These are phyloP conservation scores for Fusarium metavorans DNA, from an alignment of 2,329 filamentous ascomycete genomes.

Conservation along the genomic window DNA sequence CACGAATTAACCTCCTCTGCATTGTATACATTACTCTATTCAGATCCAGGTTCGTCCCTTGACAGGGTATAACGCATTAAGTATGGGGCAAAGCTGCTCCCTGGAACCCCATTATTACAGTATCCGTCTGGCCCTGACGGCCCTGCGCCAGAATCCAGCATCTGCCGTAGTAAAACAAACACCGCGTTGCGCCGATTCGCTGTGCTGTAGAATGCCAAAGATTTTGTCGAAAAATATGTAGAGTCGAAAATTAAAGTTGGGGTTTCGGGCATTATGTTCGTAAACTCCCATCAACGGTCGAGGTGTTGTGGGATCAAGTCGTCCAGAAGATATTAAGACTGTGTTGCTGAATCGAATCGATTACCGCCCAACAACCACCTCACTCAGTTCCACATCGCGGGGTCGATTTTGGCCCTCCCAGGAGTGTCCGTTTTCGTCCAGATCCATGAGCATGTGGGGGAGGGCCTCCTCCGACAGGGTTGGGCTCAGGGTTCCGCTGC, in stretches of 20 bases:
- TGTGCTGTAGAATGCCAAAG: slow-evolving; percentile 57
- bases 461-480: slow-evolving; percentile 59
- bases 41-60: slow-evolving; percentile 42
- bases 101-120: slow-evolving; percentile 44
- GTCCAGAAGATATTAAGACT: slow-evolving; percentile 9
- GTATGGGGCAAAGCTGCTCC: slow-evolving; percentile 25
- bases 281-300: slow-evolving; percentile 33
- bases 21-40: slow-evolving; percentile 58
- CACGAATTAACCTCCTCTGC: slow-evolving; percentile 52
- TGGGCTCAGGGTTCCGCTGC: slow-evolving; percentile 63
- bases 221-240: slow-evolving; percentile 47
- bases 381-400: slow-evolving; percentile 59
- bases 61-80: slow-evolving; percentile 49
- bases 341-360: slow-evolving; percentile 10
- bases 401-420: slow-evolving; percentile 45
- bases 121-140: slow-evolving; percentile 43
- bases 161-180: slow-evolving; percentile 47
- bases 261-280: slow-evolving; percentile 46
- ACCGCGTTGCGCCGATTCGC: slow-evolving; percentile 54
- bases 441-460: slow-evolving; percentile 51
- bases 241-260: slow-evolving; percentile 49
- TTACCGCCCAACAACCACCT: slow-evolving; percentile 59
- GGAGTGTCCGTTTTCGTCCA: slow-evolving; percentile 51
- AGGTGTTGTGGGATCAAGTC: slow-evolving; percentile 24
- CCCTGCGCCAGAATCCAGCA: slow-evolving; percentile 44